Evolutionary conservation across 2,329 filamentous ascomycete species (phyloP).

Genomic region (Alternaria triticina): DNA sequence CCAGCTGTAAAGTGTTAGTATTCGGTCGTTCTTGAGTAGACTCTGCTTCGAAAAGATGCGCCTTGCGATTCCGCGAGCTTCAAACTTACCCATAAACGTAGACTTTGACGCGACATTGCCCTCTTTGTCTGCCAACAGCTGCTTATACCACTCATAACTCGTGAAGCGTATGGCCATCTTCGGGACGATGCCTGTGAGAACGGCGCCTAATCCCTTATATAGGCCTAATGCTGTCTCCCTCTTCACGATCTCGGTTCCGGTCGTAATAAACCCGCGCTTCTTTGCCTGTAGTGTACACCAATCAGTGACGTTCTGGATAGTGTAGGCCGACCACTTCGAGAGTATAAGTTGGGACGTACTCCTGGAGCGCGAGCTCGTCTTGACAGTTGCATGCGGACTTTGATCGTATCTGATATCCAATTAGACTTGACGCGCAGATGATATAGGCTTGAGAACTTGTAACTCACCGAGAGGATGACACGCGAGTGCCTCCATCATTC

Average conservation of each 20-base stretch:
- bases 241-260: conserved; percentile 83
- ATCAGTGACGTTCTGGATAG: conserved; percentile 12
- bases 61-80: neutral
- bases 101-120: conserved; percentile 72
- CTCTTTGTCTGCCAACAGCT: conserved; percentile 71
- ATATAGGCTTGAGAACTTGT: neutral
- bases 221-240: conserved; percentile 90
- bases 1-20: conserved; percentile 65
- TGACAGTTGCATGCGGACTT: conserved; percentile 99
- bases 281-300: conserved; percentile 58
- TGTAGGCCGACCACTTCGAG: neutral
- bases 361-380: conserved; percentile 82
- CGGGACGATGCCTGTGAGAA: conserved; percentile 93
- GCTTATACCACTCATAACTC: conserved; percentile 95
- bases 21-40: neutral
- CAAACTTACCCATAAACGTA: conserved; percentile 72
- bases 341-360: conserved; percentile 54
- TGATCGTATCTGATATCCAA: conserved; percentile 80
- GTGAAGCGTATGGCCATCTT: conserved; percentile 99
- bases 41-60: neutral
- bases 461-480: conserved; percentile 88
- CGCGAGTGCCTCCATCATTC: conserved; percentile 98
- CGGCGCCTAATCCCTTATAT: conserved; percentile 98
- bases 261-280: conserved; percentile 84
- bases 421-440: conserved; percentile 18